These are phyloP conservation scores for Globisporangium mamillatum DNA, from an alignment of 352 stramenopile genomes.

Conservation along the genomic window DNA sequence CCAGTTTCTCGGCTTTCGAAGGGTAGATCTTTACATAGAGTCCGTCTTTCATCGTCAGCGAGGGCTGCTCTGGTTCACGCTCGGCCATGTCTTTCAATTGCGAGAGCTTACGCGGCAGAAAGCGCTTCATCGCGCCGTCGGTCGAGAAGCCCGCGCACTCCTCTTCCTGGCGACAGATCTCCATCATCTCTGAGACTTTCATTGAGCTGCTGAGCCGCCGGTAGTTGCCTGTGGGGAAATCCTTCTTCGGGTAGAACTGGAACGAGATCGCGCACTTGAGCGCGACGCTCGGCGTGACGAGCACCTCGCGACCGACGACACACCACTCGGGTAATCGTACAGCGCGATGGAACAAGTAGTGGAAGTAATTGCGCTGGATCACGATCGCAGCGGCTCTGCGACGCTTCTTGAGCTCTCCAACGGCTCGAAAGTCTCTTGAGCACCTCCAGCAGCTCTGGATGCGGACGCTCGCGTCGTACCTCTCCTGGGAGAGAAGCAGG, in stretches of 20 bases:
- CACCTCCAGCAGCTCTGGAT: conserved; percentile 49
- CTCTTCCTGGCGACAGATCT: conserved; percentile 65
- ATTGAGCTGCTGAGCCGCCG: conserved; percentile 26
- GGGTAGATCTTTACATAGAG: conserved; percentile 67
- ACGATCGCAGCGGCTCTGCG: conserved; percentile 37
- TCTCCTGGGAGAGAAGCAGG: conserved; percentile 40
- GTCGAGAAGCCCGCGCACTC: conserved; percentile 68
- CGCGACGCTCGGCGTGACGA: conserved; percentile 61
- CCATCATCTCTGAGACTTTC: conserved; percentile 45
- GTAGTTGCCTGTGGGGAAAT: conserved; percentile 74
- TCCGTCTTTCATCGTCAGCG: conserved; percentile 34
- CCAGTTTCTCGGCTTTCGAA: conserved; percentile 37
- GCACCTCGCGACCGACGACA: conserved; percentile 54
- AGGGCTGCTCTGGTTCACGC: neutral
- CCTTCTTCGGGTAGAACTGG: conserved; percentile 72
- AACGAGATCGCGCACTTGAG: conserved; percentile 64
- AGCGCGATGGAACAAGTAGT: conserved; percentile 64
- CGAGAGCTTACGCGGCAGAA: conserved; percentile 69
- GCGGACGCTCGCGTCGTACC: conserved; percentile 39
- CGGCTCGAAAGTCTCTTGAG: conserved; percentile 24
- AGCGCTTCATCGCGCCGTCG: conserved; percentile 70
- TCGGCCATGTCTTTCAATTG: conserved; percentile 54
- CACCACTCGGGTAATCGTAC: conserved; percentile 60
- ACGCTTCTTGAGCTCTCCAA: conserved; percentile 26
- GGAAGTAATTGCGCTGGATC: conserved; percentile 74